A percentile compares a stretch with the other conserved stretches of the same genome.
phyloP scores from a whole-genome alignment of 148 eudicot species.

The Linanthus parryae region DNA sequence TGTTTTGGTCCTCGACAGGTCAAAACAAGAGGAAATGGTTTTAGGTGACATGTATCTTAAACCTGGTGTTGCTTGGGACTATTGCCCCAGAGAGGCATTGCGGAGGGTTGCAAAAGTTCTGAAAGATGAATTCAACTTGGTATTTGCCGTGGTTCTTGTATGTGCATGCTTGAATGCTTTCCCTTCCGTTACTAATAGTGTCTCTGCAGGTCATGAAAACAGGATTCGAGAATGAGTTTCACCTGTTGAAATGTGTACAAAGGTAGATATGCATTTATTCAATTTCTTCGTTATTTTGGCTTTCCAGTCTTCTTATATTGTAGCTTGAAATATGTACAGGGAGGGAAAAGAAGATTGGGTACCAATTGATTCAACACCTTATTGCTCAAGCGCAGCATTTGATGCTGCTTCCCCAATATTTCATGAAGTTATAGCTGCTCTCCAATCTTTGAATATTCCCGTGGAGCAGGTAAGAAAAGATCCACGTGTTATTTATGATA shows the following conservation, averaged over 20 bases:
- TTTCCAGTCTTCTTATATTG: conserved; percentile 6
- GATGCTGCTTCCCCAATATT: conserved; percentile 87
- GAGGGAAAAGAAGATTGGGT: conserved; percentile 80
- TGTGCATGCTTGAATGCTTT: conserved; percentile 8
- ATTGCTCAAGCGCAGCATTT: conserved; percentile 74
- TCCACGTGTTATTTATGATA: too few relatives aligned
- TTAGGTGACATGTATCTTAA: conserved; percentile 82
- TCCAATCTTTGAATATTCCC: conserved; percentile 59
- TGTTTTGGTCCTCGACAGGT: conserved; percentile 35
- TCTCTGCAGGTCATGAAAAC: conserved; percentile 75
- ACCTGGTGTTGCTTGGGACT: conserved; percentile 93
- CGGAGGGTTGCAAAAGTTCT: conserved; percentile 60
- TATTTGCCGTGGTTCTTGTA: conserved; percentile 14
- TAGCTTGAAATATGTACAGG: conserved; percentile 34
- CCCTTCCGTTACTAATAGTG: conserved; percentile 12
- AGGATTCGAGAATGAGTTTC: conserved; percentile 93
- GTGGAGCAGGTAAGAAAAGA: conserved; percentile 97
- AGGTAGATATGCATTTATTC: too few relatives aligned
- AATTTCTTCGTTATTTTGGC: conserved; percentile 7
- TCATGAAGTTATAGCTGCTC: conserved; percentile 47
- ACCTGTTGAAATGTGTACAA: conserved; percentile 50
- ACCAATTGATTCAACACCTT: conserved; percentile 68
- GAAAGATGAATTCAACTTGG: conserved; percentile 94
- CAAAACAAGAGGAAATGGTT: conserved; percentile 79
- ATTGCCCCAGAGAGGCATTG: conserved; percentile 88